These are phyloP conservation scores for Cladophialophora psammophila DNA, from an alignment of 2,329 filamentous ascomycete genomes.

Conservation along the genomic window DNA sequence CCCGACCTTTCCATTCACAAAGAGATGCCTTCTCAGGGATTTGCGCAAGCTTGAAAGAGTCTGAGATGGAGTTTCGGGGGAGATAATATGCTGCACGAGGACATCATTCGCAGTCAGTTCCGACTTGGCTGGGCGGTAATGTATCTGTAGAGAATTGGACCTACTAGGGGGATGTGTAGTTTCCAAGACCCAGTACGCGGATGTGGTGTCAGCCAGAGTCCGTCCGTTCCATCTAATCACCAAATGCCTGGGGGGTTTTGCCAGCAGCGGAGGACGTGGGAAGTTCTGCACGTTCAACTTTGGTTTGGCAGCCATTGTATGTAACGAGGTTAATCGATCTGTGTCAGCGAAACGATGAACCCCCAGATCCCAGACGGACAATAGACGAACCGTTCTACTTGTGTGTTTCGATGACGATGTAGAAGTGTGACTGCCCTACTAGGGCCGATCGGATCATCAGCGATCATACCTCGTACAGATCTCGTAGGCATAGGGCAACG, in stretches of 20 bases:
- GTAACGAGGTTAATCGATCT: neutral
- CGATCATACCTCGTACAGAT: constrained; percentile 20
- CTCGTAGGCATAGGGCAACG: constrained; percentile 6
- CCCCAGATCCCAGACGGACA: neutral
- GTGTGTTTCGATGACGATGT: constrained; percentile 21
- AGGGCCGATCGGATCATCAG: constrained; percentile 5
- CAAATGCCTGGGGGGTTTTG: constrained; percentile 62
- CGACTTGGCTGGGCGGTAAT: neutral
- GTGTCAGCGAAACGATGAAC: neutral
- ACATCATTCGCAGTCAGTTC: neutral
- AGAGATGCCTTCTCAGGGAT: constrained; percentile 56
- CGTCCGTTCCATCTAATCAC: constrained; percentile 64
- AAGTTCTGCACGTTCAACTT: constrained; percentile 45
- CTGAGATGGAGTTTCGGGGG: constrained; percentile 58
- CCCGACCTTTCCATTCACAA: constrained; percentile 69
- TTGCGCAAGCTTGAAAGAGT: constrained; percentile 50
- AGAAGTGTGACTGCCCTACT: neutral
- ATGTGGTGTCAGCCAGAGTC: constrained; percentile 64
- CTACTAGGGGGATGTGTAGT: constrained; percentile 68
- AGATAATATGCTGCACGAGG: constrained; percentile 64
- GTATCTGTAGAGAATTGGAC: constrained; percentile 27
- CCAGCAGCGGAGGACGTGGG: constrained; percentile 65
- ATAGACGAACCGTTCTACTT: neutral
- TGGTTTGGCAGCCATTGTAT: constrained; percentile 35
- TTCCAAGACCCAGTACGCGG: constrained; percentile 69